Percentiles rank a stretch among this genome's conserved stretches.
These are phyloP conservation scores for Clitopilus hobsonii DNA, from an alignment of 768 basidiomycete genomes.

Conservation along the genomic window DNA sequence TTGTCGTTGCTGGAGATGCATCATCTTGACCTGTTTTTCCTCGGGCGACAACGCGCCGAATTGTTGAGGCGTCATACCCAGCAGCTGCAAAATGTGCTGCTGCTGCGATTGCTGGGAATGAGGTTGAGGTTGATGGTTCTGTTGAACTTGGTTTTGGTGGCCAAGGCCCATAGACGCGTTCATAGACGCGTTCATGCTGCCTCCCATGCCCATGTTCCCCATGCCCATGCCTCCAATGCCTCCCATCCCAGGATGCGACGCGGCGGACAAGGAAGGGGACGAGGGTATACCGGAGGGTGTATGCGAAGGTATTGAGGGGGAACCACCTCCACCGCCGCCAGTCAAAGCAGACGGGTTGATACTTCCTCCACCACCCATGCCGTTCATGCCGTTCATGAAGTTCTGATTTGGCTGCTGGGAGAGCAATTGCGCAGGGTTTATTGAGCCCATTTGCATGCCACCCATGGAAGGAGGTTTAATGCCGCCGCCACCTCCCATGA, in stretches of 20 bases:
- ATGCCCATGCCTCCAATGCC: not conserved
- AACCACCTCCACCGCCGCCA: not conserved
- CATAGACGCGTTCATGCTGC: slow-evolving; percentile 16
- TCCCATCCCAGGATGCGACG: not conserved
- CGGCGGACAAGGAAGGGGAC: not conserved
- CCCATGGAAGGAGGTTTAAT: not conserved
- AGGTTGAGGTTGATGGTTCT: not conserved
- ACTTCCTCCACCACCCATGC: not conserved
- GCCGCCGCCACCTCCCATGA: not conserved
- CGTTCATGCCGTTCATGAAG: slow-evolving; percentile 3
- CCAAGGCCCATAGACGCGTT: not conserved
- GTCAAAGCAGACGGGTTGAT: not conserved
- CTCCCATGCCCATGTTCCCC: not conserved
- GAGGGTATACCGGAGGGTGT: not conserved
- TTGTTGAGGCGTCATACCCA: slow-evolving; percentile 10
- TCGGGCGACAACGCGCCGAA: slow-evolving; percentile 11
- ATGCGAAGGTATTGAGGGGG: not conserved
- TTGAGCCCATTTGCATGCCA: not conserved
- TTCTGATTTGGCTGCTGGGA: slow-evolving; percentile 3
- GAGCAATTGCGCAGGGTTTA: not conserved
- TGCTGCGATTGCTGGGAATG: slow-evolving; percentile 1
- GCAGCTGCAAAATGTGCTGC: slow-evolving; percentile 9
- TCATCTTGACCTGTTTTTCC: slow-evolving; percentile 18
- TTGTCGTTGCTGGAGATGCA: slow-evolving; percentile 12
- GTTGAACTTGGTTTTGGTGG: slow-evolving; percentile 9